Evolutionary conservation across 2,329 filamentous ascomycete species (phyloP).

Genomic region (Cladosporium velox): DNA sequence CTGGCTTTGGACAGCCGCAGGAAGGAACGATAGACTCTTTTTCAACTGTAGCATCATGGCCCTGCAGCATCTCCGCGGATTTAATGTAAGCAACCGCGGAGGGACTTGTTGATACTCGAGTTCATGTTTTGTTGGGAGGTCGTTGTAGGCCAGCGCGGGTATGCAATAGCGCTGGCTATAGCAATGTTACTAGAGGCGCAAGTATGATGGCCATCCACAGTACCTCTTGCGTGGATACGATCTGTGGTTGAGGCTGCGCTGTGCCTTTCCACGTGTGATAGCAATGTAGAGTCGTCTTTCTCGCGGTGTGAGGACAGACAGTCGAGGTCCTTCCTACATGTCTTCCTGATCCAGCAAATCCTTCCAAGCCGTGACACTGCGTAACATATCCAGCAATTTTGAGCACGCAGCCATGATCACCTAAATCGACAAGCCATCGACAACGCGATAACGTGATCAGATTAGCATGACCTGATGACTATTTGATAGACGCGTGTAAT

Average conservation of each 20-base stretch:
- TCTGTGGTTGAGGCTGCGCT: too few species aligned
- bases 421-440: background rate
- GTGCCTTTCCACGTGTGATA: too few species aligned
- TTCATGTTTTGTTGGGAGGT: background rate
- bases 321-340: background rate
- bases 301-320: background rate
- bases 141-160: background rate
- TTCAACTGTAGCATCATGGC: background rate
- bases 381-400: background rate
- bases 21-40: background rate
- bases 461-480: background rate
- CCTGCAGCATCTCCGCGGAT: background rate
- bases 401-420: background rate
- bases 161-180: background rate
- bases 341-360: background rate
- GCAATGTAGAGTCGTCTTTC: too few species aligned
- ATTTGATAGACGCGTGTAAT: background rate
- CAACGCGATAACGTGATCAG: background rate
- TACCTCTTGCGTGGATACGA: too few species aligned
- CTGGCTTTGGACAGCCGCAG: background rate
- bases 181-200: background rate
- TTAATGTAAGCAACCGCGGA: background rate
- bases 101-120: background rate
- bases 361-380: background rate
- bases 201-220: background rate